Base-by-base conservation (phyloP, 2,329 filamentous ascomycete species). In the Aschersonia sp. region DNA sequence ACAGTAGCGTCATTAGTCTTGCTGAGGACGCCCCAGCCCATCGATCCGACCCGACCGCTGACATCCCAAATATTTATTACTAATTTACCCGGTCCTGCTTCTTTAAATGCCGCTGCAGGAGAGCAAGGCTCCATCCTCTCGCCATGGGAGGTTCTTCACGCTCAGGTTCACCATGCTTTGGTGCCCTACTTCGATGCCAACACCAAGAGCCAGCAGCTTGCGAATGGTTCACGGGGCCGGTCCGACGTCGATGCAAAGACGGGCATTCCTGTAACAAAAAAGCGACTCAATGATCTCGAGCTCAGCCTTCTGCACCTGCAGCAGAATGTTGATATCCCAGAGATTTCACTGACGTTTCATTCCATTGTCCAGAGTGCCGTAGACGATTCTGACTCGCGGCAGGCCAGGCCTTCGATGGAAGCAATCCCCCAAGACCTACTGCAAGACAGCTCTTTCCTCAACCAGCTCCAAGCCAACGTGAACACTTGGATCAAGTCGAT, bases 401-500 rank as follows among this genome's bases (percentile, higher is more conserved):
- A 80, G 52, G 68, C 73, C 14, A 84, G 83, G 54, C 80, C 88
- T 1, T 79, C 83, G 0, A 78, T 89, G 42, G 87, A 96, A 42
- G 68, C 87, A 51, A 85, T 98, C 44, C 83, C 87, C 2, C 58
- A 77, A 7, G 67, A 77, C 9, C 75, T 94, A n/a, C 71, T 96
- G 35, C 81, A 87, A 50, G 92, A 96, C 65, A 95, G 87, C 58
- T 80, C 81, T 9, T 94, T 98, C 56, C 81, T 96, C 58, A 98
- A 98, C 66, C 88, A 84, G 56, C 72, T 99, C 39, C 92, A 97
- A 62, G 83, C 86, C 46, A 92, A 83, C 45, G 92, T 97, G 51
- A 98, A 97, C 63, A 83, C 83, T 53, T 99, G 92, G 92, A 98
- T 98, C 68, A 94, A 94, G 68, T 94, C 90, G 9, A 98, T 99